These are phyloP conservation scores for Alternaria sp. DNA, from an alignment of 2,329 filamentous ascomycete species.

Conservation along the genomic window DNA sequence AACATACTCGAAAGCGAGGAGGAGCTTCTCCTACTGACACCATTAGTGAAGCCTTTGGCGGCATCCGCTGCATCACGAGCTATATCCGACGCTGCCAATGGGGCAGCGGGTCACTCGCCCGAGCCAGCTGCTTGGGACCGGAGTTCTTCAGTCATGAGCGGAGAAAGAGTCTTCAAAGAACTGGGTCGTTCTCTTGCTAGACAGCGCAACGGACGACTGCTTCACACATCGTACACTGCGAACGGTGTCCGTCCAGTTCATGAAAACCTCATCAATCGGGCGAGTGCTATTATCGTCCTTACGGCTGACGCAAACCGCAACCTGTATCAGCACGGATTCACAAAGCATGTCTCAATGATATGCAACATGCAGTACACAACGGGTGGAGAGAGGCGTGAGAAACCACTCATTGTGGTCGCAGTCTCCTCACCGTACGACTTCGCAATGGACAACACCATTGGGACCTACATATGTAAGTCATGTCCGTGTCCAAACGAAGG, in stretches of 20 bases:
- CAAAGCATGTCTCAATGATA: constrained; percentile 95
- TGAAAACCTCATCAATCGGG: constrained; percentile 88
- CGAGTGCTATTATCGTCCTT: constrained; percentile 85
- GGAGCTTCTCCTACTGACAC: constrained; percentile 87
- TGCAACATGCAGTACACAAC: constrained; percentile 79
- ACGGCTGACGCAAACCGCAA: constrained; percentile 95
- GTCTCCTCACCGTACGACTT: constrained; percentile 98
- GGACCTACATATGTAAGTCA: constrained; percentile 84
- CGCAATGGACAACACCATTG: constrained; percentile 87
- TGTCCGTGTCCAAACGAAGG: neutral
- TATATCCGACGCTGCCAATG: constrained; percentile 64
- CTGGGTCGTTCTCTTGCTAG: constrained; percentile 86
- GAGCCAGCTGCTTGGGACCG: constrained; percentile 64
- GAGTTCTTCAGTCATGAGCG: constrained; percentile 77
- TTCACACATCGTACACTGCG: constrained; percentile 94
- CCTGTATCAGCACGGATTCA: constrained; percentile 91
- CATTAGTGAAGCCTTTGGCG: constrained; percentile 88
- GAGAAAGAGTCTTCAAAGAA: constrained; percentile 90
- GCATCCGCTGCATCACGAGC: constrained; percentile 83
- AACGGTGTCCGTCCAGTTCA: constrained; percentile 92
- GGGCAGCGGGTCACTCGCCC: constrained; percentile 58
- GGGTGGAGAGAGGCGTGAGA: constrained; percentile 74
- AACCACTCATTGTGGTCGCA: constrained; percentile 87
- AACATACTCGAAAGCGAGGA: constrained; percentile 83
- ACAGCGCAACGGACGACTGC: constrained; percentile 81